Evolutionary conservation across 202 grass and related monocot genomes (phyloP), one percentile per base, ranked within the genome.

Genomic region (Bolboschoenoplectus hybrid): DNA sequence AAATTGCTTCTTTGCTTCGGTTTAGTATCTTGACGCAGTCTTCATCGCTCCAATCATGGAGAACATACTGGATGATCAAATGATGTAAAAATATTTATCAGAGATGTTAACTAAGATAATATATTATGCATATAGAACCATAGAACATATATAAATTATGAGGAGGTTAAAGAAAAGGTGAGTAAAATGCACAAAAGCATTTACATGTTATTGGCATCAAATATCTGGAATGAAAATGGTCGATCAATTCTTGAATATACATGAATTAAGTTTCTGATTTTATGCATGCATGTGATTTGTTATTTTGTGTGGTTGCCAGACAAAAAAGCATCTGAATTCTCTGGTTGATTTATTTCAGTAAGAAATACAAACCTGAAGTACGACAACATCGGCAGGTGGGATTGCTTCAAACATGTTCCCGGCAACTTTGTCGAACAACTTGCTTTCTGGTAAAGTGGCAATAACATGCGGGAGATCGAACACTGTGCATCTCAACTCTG

Each of bases 21-120:
- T 70, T 78, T 4, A 92, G 84, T 81, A 94, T 84, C 64, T 64
- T 83, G 80, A 89, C 88, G 36, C 92, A 90, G 9, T 87, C 71
- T 45, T 90, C 81, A 44, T 92, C 88, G 0, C 57, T 68, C 90
- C 84, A 94, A 9, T 89, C 90, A 43, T 94, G 90, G 8, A 92
- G 50, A 55, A 92, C 67, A 86, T 82, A 88, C 92, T 90, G 84
- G 12, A 40, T 40, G 11, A 67, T 26, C 26, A 26, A 11, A 67
- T 40, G 10, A 67, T 67, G 65, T 13, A 40, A 13, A 38, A 40
- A 40, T 2, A 5, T 12, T 4, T 12, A 67, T 63, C n/a, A 63
- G 20, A 26, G 7, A 26, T 63, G 6, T 63, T 13, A n/a, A 26
- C 26, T 26, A 26, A 26, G 26, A 26, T 26, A 26, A 26, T 26